These are phyloP conservation scores for Claviceps lovelessii DNA, from an alignment of 2,329 filamentous ascomycete species.

Conservation along the genomic window DNA sequence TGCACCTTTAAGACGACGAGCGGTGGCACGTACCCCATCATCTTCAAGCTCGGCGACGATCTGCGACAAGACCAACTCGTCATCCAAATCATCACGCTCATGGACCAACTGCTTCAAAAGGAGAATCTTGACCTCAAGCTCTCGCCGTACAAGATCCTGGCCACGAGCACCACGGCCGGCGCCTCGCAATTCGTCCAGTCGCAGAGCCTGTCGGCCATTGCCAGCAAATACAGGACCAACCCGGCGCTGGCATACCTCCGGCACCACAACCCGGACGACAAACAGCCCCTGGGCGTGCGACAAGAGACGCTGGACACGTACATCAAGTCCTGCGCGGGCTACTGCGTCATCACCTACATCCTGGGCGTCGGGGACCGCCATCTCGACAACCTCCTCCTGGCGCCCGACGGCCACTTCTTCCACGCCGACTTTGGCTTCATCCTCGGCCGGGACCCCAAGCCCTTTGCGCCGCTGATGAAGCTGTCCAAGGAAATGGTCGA, in stretches of 20 bases:
- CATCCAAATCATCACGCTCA: constrained; percentile 90
- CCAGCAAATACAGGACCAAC: constrained; percentile 63
- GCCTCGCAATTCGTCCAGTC: constrained; percentile 90
- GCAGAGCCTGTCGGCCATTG: constrained; percentile 67
- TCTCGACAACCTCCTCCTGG: constrained; percentile 83
- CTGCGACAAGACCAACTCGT: constrained; percentile 93
- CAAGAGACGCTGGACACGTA: constrained; percentile 92
- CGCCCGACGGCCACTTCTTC: constrained; percentile 89
- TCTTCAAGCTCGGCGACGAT: constrained; percentile 96
- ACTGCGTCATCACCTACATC: constrained; percentile 97
- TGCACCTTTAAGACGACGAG: constrained; percentile 74
- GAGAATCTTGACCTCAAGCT: constrained; percentile 93
- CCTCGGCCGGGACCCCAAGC: constrained; percentile 89
- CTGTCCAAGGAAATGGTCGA: constrained; percentile 97
- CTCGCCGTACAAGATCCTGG: constrained; percentile 90
- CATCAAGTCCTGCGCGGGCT: constrained; percentile 88
- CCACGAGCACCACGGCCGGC: constrained; percentile 77
- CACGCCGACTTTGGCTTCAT: constrained; percentile 98
- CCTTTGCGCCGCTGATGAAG: constrained; percentile 94
- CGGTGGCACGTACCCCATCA: constrained; percentile 70
- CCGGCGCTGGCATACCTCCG: constrained; percentile 71
- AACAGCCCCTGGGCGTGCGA: constrained; percentile 68
- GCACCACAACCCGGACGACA: constrained; percentile 76
- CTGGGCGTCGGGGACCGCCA: constrained; percentile 92
- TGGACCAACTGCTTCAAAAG: constrained; percentile 90